Conservation (phyloP, 2,329 filamentous ascomycete genomes). For the Xylaria arbuscula region DNA sequence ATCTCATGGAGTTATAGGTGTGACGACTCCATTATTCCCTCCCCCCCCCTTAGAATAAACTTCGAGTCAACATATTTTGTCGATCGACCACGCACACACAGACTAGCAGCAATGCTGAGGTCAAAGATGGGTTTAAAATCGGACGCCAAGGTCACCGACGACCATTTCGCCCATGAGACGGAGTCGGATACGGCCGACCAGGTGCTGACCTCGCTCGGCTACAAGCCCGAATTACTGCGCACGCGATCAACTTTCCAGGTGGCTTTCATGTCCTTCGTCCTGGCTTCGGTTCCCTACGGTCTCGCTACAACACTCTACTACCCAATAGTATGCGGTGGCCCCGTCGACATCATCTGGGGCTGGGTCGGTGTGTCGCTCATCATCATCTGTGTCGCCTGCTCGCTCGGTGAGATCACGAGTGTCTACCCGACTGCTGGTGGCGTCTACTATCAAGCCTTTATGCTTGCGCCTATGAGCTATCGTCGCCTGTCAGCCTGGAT, state of each 20-base stretch:
- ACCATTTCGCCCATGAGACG: constrained; percentile 46
- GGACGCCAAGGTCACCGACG: constrained; percentile 34
- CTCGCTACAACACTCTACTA: constrained; percentile 76
- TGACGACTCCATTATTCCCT: constrained; percentile 7
- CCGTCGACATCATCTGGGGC: constrained; percentile 77
- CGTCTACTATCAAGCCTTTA: constrained; percentile 83
- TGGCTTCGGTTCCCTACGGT: constrained; percentile 79
- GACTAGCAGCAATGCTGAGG: constrained; percentile 11
- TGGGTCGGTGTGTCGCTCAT: constrained; percentile 76
- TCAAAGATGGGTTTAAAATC: constrained; percentile 37
- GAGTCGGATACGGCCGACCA: constrained; percentile 66
- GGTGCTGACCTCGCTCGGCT: constrained; percentile 71
- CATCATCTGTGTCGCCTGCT: constrained; percentile 76
- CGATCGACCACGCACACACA: background rate
- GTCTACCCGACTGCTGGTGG: constrained; percentile 82
- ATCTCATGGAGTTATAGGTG: constrained; percentile 26
- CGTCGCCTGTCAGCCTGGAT: constrained; percentile 75
- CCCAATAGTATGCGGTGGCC: constrained; percentile 73
- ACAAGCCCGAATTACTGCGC: constrained; percentile 72
- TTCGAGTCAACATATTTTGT: background rate
- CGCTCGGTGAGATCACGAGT: constrained; percentile 78
- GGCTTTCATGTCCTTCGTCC: constrained; percentile 80
- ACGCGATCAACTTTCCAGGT: constrained; percentile 76
- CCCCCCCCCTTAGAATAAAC: background rate
- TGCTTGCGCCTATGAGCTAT: constrained; percentile 71